These are phyloP conservation scores for Tricholoma terreum DNA, from an alignment of 768 basidiomycete genomes.

Conservation along the genomic window DNA sequence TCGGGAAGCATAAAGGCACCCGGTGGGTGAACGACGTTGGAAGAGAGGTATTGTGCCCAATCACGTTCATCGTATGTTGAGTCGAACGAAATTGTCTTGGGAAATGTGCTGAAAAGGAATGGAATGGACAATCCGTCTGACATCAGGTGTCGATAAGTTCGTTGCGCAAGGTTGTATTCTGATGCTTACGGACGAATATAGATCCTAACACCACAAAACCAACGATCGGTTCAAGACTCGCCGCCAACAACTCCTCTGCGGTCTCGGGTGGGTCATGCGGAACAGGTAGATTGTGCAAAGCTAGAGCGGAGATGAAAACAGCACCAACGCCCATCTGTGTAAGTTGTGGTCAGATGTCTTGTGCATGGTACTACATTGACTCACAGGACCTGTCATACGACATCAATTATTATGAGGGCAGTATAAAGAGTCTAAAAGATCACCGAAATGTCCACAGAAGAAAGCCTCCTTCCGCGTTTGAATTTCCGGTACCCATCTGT, in stretches of 20 bases:
- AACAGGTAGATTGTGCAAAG: conserved; percentile 56
- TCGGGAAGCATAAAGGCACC: not conserved
- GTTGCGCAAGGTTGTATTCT: no score
- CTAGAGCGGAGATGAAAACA: conserved; percentile 82
- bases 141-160: not conserved
- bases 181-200: conserved; percentile 65
- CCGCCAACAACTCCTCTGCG: conserved; percentile 69
- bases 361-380: conserved; percentile 14
- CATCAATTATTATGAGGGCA: not conserved
- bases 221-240: conserved; percentile 76
- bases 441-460: conserved; percentile 91
- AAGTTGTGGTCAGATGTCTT: not conserved
- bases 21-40: not conserved
- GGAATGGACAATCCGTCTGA: conserved; percentile 1
- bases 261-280: conserved; percentile 58
- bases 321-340: conserved; percentile 87
- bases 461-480: conserved; percentile 79
- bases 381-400: conserved; percentile 46
- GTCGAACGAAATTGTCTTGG: not conserved
- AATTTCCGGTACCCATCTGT: conserved; percentile 87
- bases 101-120: not conserved
- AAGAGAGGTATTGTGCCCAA: not conserved
- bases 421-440: conserved; percentile 4
- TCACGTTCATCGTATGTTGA: not conserved
- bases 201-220: conserved; percentile 86